Evolutionary conservation across 129 eudicot genomes (phyloP).

Genomic region (Lactuca saligna): DNA sequence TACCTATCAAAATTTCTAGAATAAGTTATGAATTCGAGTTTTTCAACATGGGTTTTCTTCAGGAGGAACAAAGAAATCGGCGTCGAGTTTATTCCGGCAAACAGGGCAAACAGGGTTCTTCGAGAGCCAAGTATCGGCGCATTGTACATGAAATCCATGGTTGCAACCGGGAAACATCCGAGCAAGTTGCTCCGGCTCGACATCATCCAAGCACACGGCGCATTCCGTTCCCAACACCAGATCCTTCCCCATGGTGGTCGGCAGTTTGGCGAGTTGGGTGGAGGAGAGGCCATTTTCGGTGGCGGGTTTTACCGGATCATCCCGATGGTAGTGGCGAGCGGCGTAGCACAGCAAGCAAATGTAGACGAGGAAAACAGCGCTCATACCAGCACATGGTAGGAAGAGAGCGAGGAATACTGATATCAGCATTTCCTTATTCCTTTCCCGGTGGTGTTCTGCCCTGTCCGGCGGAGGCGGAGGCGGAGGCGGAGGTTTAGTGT

Average conservation of each 20-base stretch:
- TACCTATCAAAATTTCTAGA: not conserved
- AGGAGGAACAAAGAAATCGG: slow-evolving; percentile 35
- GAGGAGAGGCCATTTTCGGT: slow-evolving; percentile 43
- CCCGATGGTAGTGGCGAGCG: slow-evolving; percentile 6
- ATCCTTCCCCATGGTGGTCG: slow-evolving; percentile 55
- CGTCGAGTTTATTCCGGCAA: slow-evolving; percentile 55
- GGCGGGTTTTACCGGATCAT: slow-evolving; percentile 29
- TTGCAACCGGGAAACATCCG: slow-evolving; percentile 72
- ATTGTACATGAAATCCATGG: slow-evolving; percentile 62
- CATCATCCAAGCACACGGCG: slow-evolving; percentile 67
- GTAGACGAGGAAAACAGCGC: slow-evolving; percentile 61
- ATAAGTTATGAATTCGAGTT: not conserved
- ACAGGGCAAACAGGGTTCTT: slow-evolving; percentile 63
- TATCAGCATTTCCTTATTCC: slow-evolving; percentile 44
- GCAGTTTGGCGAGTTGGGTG: slow-evolving; percentile 53
- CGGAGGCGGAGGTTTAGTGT: not conserved
- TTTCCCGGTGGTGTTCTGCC: not conserved
- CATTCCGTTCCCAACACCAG: slow-evolving; percentile 60
- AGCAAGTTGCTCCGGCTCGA: slow-evolving; percentile 50
- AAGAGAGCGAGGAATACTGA: slow-evolving; percentile 69
- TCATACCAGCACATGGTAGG: slow-evolving; percentile 74
- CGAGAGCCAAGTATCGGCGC: slow-evolving; percentile 73
- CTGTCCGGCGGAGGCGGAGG: not conserved
- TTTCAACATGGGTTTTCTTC: slow-evolving; percentile 43
- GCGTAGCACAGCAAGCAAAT: slow-evolving; percentile 54